phyloP scores from a whole-genome alignment of 2,329 filamentous ascomycete species.

The Penicillium sp. region DNA sequence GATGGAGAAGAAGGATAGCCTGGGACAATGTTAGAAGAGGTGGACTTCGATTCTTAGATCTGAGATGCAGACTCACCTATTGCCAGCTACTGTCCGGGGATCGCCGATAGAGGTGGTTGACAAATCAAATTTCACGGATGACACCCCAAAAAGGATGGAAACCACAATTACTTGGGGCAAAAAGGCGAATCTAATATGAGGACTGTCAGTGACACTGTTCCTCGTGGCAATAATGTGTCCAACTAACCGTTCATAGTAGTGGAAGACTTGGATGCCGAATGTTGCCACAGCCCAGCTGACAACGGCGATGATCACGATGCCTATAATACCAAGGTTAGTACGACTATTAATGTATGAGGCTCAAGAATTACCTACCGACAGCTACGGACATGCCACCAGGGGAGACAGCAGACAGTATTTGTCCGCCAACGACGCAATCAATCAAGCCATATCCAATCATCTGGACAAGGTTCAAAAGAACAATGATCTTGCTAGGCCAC shows the following conservation, averaged over 20 bases:
- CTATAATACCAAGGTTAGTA: constrained; percentile 22
- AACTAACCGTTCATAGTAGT: constrained; percentile 63
- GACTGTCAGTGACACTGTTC: background rate
- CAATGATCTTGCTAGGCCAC: constrained; percentile 64
- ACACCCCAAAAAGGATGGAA: constrained; percentile 62
- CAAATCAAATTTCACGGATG: constrained; percentile 60
- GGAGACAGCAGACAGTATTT: constrained; percentile 67
- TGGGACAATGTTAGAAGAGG: constrained; percentile 10
- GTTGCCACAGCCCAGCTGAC: constrained; percentile 65
- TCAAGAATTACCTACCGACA: constrained; percentile 50
- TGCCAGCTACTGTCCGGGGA: constrained; percentile 53
- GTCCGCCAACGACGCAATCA: constrained; percentile 65
- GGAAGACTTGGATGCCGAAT: constrained; percentile 67
- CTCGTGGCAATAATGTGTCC: background rate
- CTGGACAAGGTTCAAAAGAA: constrained; percentile 62
- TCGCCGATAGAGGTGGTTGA: constrained; percentile 53
- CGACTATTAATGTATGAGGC: background rate
- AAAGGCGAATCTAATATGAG: constrained; percentile 56
- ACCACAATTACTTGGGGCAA: constrained; percentile 62
- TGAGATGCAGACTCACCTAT: constrained; percentile 28
- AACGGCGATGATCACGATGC: constrained; percentile 63
- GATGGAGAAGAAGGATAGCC: constrained; percentile 68
- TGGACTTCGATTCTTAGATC: no score
- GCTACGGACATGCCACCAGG: constrained; percentile 59
- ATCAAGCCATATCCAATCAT: constrained; percentile 64